Evolutionary conservation across 306 rosid genomes (phyloP).

Genomic region (Herpetospermum pedunculosum): DNA sequence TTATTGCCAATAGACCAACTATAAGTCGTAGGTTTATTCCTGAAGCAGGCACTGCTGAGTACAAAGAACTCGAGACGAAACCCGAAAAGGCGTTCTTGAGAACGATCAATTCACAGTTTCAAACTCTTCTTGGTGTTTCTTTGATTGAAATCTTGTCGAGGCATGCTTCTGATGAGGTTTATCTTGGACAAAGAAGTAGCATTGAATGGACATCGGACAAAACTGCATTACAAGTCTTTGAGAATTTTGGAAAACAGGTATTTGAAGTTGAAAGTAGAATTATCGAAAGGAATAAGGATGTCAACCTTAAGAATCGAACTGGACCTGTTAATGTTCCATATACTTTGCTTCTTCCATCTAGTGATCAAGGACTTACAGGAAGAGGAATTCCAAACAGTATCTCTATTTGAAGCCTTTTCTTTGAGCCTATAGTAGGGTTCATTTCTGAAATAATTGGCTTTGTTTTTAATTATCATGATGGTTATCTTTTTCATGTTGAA

Average conservation of each 20-base stretch:
- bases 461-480: too few relatives aligned
- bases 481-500: too few relatives aligned
- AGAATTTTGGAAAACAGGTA: slow-evolving; percentile 33
- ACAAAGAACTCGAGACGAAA: slow-evolving; percentile 34
- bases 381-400: slow-evolving; percentile 69
- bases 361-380: slow-evolving; percentile 44
- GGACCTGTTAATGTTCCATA: slow-evolving; percentile 61
- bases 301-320: slow-evolving; percentile 26
- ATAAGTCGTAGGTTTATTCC: slow-evolving; percentile 41
- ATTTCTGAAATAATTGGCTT: too few relatives aligned
- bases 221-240: slow-evolving; percentile 28
- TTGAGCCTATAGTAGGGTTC: too few relatives aligned
- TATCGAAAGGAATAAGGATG: slow-evolving; percentile 29
- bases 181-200: slow-evolving; percentile 53
- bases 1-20: slow-evolving; percentile 44
- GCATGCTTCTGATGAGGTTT: slow-evolving; percentile 70
- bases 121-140: slow-evolving; percentile 42
- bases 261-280: slow-evolving; percentile 29
- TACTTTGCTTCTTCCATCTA: slow-evolving; percentile 44
- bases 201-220: slow-evolving; percentile 56
- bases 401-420: slow-evolving; percentile 15
- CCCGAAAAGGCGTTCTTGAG: slow-evolving; percentile 53
- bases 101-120: slow-evolving; percentile 38
- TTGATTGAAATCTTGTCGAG: slow-evolving; percentile 56
- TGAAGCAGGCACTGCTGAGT: slow-evolving; percentile 32